Percentiles rank a stretch among this genome's conserved stretches.
Conservation (phyloP, 495 filamentous ascomycete genomes). For the Barbatosphaeria neglecta region DNA sequence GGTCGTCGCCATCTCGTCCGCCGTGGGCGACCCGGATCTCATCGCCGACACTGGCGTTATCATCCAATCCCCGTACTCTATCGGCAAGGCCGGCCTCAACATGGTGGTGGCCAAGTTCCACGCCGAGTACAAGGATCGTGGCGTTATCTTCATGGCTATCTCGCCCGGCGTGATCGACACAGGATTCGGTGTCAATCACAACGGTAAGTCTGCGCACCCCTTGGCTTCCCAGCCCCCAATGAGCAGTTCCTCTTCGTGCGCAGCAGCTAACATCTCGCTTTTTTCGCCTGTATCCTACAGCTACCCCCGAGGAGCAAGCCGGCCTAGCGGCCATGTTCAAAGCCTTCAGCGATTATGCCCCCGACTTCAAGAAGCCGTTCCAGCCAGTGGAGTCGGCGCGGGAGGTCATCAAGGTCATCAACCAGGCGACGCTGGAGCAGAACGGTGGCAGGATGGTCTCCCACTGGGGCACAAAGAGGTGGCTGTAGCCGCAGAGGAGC, state of each 20-base stretch:
- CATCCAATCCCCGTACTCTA: slow-evolving; percentile 10
- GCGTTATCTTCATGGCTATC: slow-evolving; percentile 34
- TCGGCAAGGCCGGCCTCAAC: slow-evolving; percentile 26
- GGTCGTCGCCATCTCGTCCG: slow-evolving; percentile 40
- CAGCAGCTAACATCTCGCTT: background rate
- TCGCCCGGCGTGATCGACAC: slow-evolving; percentile 33
- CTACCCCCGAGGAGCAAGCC: slow-evolving; percentile 20
- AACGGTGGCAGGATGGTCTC: slow-evolving; percentile 30
- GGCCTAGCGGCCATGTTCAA: slow-evolving; percentile 11
- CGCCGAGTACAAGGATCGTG: slow-evolving; percentile 34
- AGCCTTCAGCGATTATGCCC: slow-evolving; percentile 26
- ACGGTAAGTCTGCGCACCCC: background rate
- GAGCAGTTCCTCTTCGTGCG: slow-evolving; percentile 1
- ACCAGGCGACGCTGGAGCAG: slow-evolving; percentile 20
- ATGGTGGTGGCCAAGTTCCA: slow-evolving; percentile 30
- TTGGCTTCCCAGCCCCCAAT: slow-evolving; percentile 4
- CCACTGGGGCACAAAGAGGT: slow-evolving; percentile 25
- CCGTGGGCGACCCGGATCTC: slow-evolving; percentile 26
- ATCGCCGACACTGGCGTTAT: slow-evolving; percentile 10
- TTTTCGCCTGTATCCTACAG: slow-evolving; percentile 6
- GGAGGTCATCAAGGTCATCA: slow-evolving; percentile 12
- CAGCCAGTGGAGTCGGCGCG: slow-evolving; percentile 21
- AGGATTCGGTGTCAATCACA: slow-evolving; percentile 7
- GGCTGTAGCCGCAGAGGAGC: no score
- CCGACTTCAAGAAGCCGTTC: slow-evolving; percentile 27